Evolutionary conservation across 768 basidiomycete genomes (phyloP), one percentile per base, ranked within the genome.

Genomic region (Boletus patriciae): DNA sequence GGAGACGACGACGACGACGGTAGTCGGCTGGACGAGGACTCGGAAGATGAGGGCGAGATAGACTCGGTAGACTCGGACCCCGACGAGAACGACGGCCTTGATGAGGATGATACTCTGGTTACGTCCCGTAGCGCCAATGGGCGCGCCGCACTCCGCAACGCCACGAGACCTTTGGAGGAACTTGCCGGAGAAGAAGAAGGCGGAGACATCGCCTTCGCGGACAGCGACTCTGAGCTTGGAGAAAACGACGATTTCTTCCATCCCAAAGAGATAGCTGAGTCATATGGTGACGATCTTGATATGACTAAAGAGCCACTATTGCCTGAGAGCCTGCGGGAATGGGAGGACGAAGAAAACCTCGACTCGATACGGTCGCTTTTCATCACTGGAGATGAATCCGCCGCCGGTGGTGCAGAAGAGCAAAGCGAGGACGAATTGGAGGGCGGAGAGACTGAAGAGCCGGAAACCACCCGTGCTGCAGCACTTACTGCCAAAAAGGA

Each of bases 331-430:
- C 70, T 91, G 55, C 81, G 78, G 58, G 83, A 83, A 63, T 98
- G 94, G 95, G 86, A 89, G 55, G 85, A 91, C 58, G 90, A 95
- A 59, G 86, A 83, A 23, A 80, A 91, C 70, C 79, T 98, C 23
- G 91, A 97, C 50, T 88, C 91, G 2, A 86, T 99, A 66, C 84
- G 91, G 7, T 78, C 84, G 52, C 77, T 96, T 49, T 99, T 99
- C 75, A 96, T 99, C 69, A 96, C 94, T 0, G 94, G 91, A 51
- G 79, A 57, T 66, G 71, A 66, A 54, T 64, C 62, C 27, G 62
- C 52, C 0, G 66, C 55, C 5, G 78, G 73, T 19, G 77, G 67
- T 19, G 77, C 71, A 18, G 76, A 70, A 7, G 76, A 76, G 4
- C 75, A 72, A 27, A 76, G 68, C 4, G 81, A 79, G 9, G 78